These are phyloP conservation scores for Clarkia xantiana DNA, from an alignment of 345 rosid species.

Conservation along the genomic window DNA sequence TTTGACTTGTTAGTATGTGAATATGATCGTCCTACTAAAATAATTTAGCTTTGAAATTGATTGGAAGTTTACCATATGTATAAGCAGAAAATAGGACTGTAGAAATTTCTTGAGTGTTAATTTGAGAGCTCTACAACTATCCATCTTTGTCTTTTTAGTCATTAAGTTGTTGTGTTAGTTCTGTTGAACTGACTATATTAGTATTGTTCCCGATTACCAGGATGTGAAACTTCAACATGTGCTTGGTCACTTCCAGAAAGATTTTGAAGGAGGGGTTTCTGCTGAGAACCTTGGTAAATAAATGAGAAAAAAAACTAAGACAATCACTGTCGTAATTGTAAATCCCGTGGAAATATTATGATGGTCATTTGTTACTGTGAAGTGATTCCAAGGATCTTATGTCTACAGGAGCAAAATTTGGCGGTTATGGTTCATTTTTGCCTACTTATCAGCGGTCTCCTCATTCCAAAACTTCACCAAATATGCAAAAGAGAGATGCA, in stretches of 20 bases:
- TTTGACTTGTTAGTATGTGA: too few species aligned
- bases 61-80: too few species aligned
- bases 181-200: neutral
- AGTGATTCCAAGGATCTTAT: slow-evolving; percentile 12
- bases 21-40: too few species aligned
- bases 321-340: too few species aligned
- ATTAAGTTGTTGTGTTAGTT: too few species aligned
- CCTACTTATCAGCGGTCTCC: slow-evolving; percentile 68
- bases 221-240: slow-evolving; percentile 83
- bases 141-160: too few species aligned
- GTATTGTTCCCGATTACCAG: slow-evolving; percentile 26
- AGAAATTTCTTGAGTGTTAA: too few species aligned
- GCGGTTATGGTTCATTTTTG: slow-evolving; percentile 96
- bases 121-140: too few species aligned
- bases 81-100: too few species aligned
- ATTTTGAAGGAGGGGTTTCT: slow-evolving; percentile 93
- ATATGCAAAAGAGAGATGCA: slow-evolving; percentile 28
- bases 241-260: slow-evolving; percentile 88
- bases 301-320: neutral
- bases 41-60: too few species aligned
- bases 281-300: slow-evolving; percentile 89
- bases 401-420: slow-evolving; percentile 79
- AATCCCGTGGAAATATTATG: neutral
- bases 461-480: slow-evolving; percentile 43
- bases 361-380: slow-evolving; percentile 16